Conservation (phyloP, 192 early-diverging fungal species). For the Diversispora eburnea region DNA sequence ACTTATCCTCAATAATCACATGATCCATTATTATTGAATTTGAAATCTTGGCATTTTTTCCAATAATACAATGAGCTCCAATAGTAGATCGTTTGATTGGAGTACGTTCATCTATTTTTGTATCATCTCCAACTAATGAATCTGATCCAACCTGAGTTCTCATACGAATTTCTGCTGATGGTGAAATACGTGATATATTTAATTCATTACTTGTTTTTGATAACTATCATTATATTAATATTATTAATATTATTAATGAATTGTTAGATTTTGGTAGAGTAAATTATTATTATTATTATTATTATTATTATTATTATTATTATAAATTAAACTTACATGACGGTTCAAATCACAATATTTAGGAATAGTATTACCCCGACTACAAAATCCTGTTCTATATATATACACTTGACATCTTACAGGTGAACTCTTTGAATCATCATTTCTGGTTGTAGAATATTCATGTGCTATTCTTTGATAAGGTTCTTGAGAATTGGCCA, state of each 20-base stretch:
- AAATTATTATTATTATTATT: neutral
- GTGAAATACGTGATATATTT: conserved; percentile 51
- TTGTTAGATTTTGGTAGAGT: neutral
- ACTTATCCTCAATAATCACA: conserved; percentile 86
- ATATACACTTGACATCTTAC: conserved; percentile 54
- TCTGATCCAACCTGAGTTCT: conserved; percentile 80
- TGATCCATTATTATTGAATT: conserved; percentile 98
- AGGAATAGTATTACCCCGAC: conserved; percentile 78
- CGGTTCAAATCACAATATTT: conserved; percentile 89
- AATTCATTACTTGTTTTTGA: conserved; percentile 40
- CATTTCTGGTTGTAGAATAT: conserved; percentile 36
- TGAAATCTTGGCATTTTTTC: conserved; percentile 91
- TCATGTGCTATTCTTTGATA: conserved; percentile 35
- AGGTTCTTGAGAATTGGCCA: conserved; percentile 35
- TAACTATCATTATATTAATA: conserved; percentile 40
- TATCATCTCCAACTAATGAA: conserved; percentile 84
- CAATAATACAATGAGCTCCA: conserved; percentile 92
- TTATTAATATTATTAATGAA: conserved; percentile 8
- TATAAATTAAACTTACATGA: conserved; percentile 48
- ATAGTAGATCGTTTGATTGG: conserved; percentile 91
- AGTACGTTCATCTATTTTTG: conserved; percentile 88
- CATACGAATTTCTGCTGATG: conserved; percentile 62
- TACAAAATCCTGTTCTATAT: conserved; percentile 67
- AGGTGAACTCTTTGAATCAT: conserved; percentile 44
- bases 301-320: neutral